Base-by-base conservation (phyloP, 176 grass and related monocot genomes). In the Sorghum bicolor region DNA sequence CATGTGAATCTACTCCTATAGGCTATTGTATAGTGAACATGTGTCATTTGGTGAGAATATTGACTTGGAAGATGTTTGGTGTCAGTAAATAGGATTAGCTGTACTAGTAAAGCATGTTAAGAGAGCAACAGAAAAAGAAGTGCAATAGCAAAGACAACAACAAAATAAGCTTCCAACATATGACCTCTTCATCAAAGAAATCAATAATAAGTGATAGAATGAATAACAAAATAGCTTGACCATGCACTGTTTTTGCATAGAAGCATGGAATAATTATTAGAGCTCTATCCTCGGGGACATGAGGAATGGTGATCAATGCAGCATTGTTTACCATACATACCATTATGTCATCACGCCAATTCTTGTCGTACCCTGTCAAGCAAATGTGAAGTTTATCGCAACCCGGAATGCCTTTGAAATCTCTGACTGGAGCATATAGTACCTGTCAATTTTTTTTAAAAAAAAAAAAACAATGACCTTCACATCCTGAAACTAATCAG, bases 341-440 rank as follows among this genome's bases (percentile, higher is more conserved):
- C 95, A 95, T 93, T 64, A 98, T 95, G 67, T 93, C 87, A 14
- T 93, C 87, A 10, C 95, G 91, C 55, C 77, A 64, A 75, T 88
- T 79, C 73, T 88, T 98, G 74, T 95, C 91, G 87, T 98, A 98
- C 53, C 95, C 95, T 55, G 95, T 98, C 73, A 98, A 75, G 83
- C 86, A 95, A 86, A 98, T 95, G 67, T 83, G 40, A 15, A 98
- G 77, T 13, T 80, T 88, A 32, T 88, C 67, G 62, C 88, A 88
- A 12, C 96, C 96, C 4, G 90, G 89, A 85, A 98, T 95, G 62
- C 91, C 96, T 45, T 61, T 87, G 10, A 78, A 61, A 94, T 93
- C 96, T 87, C 84, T 98, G 64, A 95, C 38, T 1, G 96, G 92
- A 22, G 63, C 81, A 86, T 98, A 95, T n/a, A 88, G 31, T 43